phyloP scores from a whole-genome alignment of 352 stramenopile species.

The Phytophthora tentaculata region DNA sequence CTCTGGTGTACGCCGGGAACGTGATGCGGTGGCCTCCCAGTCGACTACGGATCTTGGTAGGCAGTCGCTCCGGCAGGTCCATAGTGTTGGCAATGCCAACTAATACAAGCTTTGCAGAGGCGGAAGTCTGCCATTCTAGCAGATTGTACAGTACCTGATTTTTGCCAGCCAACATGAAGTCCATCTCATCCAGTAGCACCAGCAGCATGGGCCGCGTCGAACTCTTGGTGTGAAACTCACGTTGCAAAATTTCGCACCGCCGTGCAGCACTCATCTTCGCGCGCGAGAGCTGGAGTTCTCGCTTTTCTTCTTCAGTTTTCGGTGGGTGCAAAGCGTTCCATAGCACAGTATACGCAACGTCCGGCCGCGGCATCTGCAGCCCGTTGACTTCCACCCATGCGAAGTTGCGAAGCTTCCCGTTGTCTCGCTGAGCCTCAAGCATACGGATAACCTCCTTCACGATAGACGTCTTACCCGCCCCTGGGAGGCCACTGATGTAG shows the following conservation, averaged over 20 bases:
- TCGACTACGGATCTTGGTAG: slow-evolving; percentile 73
- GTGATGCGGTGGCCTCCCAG: slow-evolving; percentile 71
- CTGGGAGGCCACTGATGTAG: slow-evolving; percentile 77
- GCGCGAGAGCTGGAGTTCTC: slow-evolving; percentile 4
- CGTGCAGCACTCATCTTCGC: slow-evolving; percentile 36
- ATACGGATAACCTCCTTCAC: slow-evolving; percentile 71
- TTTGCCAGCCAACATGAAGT: slow-evolving; percentile 79
- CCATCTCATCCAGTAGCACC: slow-evolving; percentile 78
- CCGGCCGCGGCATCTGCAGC: slow-evolving; percentile 68
- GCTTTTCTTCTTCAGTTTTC: slow-evolving; percentile 12
- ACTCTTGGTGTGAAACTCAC: slow-evolving; percentile 52
- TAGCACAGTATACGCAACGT: slow-evolving; percentile 68
- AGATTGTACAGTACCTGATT: slow-evolving; percentile 84
- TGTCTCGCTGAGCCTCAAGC: slow-evolving; percentile 46
- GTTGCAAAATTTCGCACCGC: slow-evolving; percentile 54
- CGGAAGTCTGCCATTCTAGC: slow-evolving; percentile 70
- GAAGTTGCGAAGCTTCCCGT: slow-evolving; percentile 49
- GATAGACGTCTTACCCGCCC: slow-evolving; percentile 74
- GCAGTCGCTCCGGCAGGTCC: slow-evolving; percentile 75
- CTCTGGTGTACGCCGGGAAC: slow-evolving; percentile 69
- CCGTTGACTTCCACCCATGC: slow-evolving; percentile 75
- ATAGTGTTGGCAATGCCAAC: slow-evolving; percentile 85
- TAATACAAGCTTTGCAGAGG: slow-evolving; percentile 68
- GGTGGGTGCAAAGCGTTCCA: slow-evolving; percentile 58
- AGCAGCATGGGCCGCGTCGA: slow-evolving; percentile 56